Evolutionary conservation across 1,284 basidiomycete species (phyloP), one percentile per base, ranked within the genome.

Genomic region (Heliocybe sulcata): DNA sequence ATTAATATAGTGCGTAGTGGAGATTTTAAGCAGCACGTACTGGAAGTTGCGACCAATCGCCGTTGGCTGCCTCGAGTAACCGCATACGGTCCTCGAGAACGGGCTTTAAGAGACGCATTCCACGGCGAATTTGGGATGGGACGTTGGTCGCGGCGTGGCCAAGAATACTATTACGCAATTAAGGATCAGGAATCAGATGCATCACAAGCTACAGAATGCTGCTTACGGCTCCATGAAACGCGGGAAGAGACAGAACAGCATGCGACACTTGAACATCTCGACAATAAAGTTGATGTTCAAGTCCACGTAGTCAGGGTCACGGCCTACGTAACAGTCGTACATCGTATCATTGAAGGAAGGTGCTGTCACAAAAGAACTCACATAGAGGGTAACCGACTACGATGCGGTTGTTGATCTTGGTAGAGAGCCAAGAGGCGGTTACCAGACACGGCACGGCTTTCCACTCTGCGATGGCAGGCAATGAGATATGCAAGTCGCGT

Each of bases 241-340:
- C 8, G 62, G 62, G 52, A 62, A 62, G 54, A 58, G 58, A 25
- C 54, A 54, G n/a, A 63, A 56, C 11, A 62, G 29, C 33, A 58
- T 55, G 11, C 54, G 25, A 48, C 55, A 54, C 3, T 56, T 54
- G 38, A 60, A 58, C 33, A 56, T 59, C 31, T 59, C 49, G 16
- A 51, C 55, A 19, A 56, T 56, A 23, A 59, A 59, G 6, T 54
- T 51, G 50, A 60, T 54, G 16, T 55, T 62, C 55, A 55, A 29
- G 26, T 55, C 57, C 38, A 73, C 55, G 54, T 72, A 76, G 19
- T 61, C 59, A 25, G 67, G 56, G 55, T 75, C 65, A 51, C 74
- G 69, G n/a, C 47, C 47, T 49, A 20, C 33, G 16, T 35, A 31
- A 4, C 29, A 31, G 29, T 31, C 12, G 4, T 31, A 4, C 29